These are phyloP conservation scores for Podosphaera xanthii DNA, from an alignment of 2,329 filamentous ascomycete genomes.

Conservation along the genomic window DNA sequence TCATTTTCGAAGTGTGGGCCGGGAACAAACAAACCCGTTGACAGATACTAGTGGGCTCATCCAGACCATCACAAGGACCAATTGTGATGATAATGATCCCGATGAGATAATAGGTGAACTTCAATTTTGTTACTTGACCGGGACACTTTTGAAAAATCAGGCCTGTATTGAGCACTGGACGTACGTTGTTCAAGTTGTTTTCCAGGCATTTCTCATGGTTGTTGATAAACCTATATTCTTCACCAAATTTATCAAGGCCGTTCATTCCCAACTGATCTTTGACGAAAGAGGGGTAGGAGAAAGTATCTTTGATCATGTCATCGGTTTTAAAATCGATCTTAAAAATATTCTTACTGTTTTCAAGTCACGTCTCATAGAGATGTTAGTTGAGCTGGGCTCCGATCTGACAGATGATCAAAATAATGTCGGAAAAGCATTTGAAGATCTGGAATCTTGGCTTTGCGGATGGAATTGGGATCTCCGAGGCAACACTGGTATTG, in stretches of 20 bases:
- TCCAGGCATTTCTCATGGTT: constrained; percentile 26
- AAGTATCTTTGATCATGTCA: constrained; percentile 18
- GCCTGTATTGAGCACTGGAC: constrained; percentile 40
- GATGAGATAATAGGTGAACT: constrained; percentile 33
- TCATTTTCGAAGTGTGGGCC: constrained; percentile 9
- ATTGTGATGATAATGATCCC: constrained; percentile 14
- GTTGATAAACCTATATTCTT: constrained; percentile 22
- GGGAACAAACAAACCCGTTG: constrained; percentile 22
- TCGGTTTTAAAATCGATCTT: constrained; percentile 17
- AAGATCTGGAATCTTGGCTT: constrained; percentile 24
- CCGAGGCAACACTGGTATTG: constrained; percentile 20
- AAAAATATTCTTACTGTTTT: constrained; percentile 28
- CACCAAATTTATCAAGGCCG: constrained; percentile 23
- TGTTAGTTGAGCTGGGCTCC: constrained; percentile 19
- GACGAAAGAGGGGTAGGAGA: constrained; percentile 26
- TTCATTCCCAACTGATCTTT: constrained; percentile 33
- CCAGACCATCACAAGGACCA: constrained; percentile 19
- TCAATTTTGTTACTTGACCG: constrained; percentile 35
- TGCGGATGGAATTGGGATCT: constrained; percentile 32
- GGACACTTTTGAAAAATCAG: constrained; percentile 32
- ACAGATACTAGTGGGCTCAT: constrained; percentile 27
- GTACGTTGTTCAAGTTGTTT: constrained; percentile 28
- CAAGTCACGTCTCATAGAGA: constrained; percentile 28
- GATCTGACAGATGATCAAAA: constrained; percentile 20
- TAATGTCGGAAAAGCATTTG: constrained; percentile 25